Base-by-base conservation (phyloP, 1,284 basidiomycete genomes). In the Pseudozyma pruni region DNA sequence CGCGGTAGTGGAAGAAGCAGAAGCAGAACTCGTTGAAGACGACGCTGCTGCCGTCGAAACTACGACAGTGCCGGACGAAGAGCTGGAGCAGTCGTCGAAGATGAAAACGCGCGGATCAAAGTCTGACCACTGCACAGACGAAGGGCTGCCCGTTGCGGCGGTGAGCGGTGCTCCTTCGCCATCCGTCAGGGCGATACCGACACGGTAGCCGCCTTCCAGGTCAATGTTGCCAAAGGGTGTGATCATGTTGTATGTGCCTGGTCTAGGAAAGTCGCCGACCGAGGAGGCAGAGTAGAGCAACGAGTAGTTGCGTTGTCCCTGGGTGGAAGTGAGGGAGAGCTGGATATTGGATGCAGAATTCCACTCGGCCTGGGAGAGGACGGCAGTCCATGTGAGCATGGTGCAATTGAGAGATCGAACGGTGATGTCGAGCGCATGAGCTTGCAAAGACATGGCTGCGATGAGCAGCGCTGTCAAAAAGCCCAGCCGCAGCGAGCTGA, bases 301-400 rank as follows among this genome's bases (percentile, higher is more conserved):
- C 7, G 56, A 59, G 56, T 66, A 66, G 40, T 58, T 66, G 25
- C 34, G 51, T 4, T 20, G 46, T 2, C 46, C 42, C 8, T 33
- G 29, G 2, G 45, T 44, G 4, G 51, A 46, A 19, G 50, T 23
- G 33, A 66, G 59, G 42, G 51, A 54, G 25, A 66, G 56, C 25
- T 66, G 39, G 38, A 66, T 27, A 19, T 47, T 54, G 17, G 51
- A 54, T 1, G 56, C 27, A 16, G 55, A 47, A 16, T 41, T 54
- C 62, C 62, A 66, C 35, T 66, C 62, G n/a, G 51, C 31, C 23
- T 45, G 50, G 4, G 35, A 41, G 38, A 66, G 55, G 2, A 37
- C 34, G 13, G 43, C 23, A 5, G 31, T 46, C 62, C 56, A 66
- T 27, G 42, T 38, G 29, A 66, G 45, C 2, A 32, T 14, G 8